A percentile compares a stretch with the other conserved stretches of the same genome.
Evolutionary conservation across 129 eudicot species (phyloP).

Genomic region (Artemisia annua): DNA sequence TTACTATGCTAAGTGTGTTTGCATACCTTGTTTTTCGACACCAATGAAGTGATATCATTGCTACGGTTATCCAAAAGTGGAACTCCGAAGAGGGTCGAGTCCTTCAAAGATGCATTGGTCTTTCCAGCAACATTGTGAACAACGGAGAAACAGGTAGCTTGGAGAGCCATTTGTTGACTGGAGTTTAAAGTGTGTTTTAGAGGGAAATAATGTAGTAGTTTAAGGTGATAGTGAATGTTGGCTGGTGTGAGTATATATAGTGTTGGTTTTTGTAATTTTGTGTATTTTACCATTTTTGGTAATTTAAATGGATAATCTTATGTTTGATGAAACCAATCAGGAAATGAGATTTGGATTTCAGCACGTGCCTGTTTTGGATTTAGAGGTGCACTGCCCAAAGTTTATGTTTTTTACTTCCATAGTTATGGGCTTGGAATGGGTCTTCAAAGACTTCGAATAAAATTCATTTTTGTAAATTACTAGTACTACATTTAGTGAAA

Average conservation of each 20-base stretch:
- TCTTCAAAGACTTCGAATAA: conserved; percentile 8
- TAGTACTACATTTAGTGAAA: no score
- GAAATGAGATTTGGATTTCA: conserved; percentile 42
- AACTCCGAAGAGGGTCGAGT: conserved; percentile 55
- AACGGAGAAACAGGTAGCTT: conserved; percentile 58
- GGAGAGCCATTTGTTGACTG: conserved; percentile 57
- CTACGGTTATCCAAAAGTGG: conserved; percentile 48
- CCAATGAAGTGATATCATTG: conserved; percentile 34
- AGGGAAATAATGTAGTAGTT: neutral
- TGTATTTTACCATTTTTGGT: conserved; percentile 19
- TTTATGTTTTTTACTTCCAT: conserved; percentile 22
- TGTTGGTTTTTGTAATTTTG: neutral
- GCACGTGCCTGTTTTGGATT: conserved; percentile 27
- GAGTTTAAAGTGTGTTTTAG: neutral
- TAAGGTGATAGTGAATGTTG: conserved; percentile 14
- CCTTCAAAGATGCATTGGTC: conserved; percentile 37
- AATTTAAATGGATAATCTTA: conserved; percentile 51
- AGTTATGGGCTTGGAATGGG: conserved; percentile 44
- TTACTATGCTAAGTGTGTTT: neutral
- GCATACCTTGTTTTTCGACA: conserved; percentile 49
- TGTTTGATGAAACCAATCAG: conserved; percentile 52
- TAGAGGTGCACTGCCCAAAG: conserved; percentile 31
- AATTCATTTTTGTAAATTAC: neutral
- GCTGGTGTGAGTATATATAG: conserved; percentile 19
- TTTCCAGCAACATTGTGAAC: conserved; percentile 50